phyloP scores from a whole-genome alignment of 352 stramenopile species.

The Globisporangium echinulatum region DNA sequence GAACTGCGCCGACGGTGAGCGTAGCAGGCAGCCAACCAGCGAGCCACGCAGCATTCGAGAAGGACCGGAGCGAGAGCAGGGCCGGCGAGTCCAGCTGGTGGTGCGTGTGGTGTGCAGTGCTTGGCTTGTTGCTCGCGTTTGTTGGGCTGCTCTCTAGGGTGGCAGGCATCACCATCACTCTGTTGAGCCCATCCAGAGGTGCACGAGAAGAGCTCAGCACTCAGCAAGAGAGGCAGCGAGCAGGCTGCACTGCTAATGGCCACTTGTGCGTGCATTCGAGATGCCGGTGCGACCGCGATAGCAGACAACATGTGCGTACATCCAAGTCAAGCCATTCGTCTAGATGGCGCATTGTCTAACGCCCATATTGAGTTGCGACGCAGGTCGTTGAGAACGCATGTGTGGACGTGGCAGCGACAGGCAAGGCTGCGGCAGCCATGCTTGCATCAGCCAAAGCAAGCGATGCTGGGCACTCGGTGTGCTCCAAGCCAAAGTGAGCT shows the following conservation, averaged over 20 bases:
- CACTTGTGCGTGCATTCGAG: no score
- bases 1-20: not conserved
- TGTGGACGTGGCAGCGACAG: not conserved
- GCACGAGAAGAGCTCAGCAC: conserved; percentile 4
- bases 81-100: conserved; percentile 5
- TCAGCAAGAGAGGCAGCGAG: not conserved
- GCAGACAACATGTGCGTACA: no score
- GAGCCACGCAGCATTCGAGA: conserved; percentile 9
- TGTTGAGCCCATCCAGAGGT: not conserved
- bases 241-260: not conserved
- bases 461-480: not conserved
- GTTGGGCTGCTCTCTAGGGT: not conserved
- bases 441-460: not conserved
- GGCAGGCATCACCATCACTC: conserved; percentile 1
- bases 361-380: not conserved
- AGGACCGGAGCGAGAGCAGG: conserved; percentile 7
- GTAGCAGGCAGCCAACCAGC: not conserved
- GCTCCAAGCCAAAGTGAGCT: not conserved
- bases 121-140: not conserved
- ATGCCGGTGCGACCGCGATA: no score
- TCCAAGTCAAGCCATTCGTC: not conserved
- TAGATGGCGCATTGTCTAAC: no score
- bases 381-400: no score
- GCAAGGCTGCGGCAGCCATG: not conserved
- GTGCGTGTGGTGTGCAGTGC: conserved; percentile 3